Base-by-base conservation (phyloP, 345 rosid species). In the Lepidium aucheri region DNA sequence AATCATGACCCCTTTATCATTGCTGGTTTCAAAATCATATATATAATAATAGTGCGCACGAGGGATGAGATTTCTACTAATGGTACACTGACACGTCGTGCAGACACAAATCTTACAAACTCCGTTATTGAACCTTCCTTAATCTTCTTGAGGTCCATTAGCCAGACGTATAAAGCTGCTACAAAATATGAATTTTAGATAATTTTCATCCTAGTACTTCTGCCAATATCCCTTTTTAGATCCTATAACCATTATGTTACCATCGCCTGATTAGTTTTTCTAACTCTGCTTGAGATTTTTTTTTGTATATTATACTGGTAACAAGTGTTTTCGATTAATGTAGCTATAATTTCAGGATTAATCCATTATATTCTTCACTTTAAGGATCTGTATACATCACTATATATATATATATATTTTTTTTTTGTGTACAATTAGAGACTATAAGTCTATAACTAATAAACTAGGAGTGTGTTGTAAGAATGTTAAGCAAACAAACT, bases 401-500 rank as follows among this genome's bases (percentile, higher is more conserved):
- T 73, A 40, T 39, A 56, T 64, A 15, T 65, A 35, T n/a, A n/a
- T n/a, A n/a, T n/a, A n/a, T n/a, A n/a, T n/a, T n/a, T n/a, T n/a
- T n/a, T 65, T 43, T 28, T 45, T 53, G 67, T 67, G 13, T 67
- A 67, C 68, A 60, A 16, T 73, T 65, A 65, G 55, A 65, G 66
- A 63, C 64, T 71, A 73, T n/a, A n/a, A n/a, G n/a, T n/a, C n/a
- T n/a, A 15, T 47, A 65, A 16, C 12, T 46, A 63, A 53, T 3
- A 8, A 67, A 46, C 58, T 53, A 73, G 9, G 43, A 35, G 44
- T 67, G 71, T 66, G 63, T 67, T 52, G 86, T 69, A 58, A 83
- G 80, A 38, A 78, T 76, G 68, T 84, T 80, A 4, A 84, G 87
- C 28, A 84, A 77, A 65, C 47, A 71, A 41, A 85, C 85, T 58